Percentiles rank a stretch among this genome's conserved stretches.
Evolutionary conservation across 495 filamentous ascomycete genomes (phyloP).

Genomic region (Poronia punctata): DNA sequence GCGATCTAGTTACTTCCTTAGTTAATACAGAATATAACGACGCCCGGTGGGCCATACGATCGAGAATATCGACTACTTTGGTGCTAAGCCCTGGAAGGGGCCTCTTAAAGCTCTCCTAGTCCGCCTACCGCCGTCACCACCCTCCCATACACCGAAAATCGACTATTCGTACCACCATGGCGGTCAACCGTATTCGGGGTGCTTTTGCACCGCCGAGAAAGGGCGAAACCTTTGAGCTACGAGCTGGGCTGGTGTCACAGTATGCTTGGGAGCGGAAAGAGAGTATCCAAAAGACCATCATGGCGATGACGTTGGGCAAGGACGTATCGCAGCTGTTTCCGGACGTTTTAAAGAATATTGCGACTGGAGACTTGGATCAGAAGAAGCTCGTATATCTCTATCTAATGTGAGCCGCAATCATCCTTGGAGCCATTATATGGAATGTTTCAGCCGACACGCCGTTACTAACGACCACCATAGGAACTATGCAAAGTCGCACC

Average conservation of each 20-base stretch:
- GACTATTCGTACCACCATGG: slow-evolving; percentile 48
- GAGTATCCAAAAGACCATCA: slow-evolving; percentile 98
- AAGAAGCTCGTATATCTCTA: slow-evolving; percentile 99
- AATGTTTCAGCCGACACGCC: neutral
- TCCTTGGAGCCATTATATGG: neutral
- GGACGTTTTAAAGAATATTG: slow-evolving; percentile 98
- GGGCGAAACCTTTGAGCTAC: slow-evolving; percentile 96
- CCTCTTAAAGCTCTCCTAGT: slow-evolving; percentile 10
- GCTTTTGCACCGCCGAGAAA: slow-evolving; percentile 88
- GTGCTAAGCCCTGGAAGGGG: slow-evolving; percentile 20
- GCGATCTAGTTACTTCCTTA: too few relatives aligned
- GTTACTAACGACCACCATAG: slow-evolving; percentile 43
- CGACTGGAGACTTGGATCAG: slow-evolving; percentile 89
- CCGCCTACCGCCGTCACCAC: neutral
- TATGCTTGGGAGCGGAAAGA: slow-evolving; percentile 99
- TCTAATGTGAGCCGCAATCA: slow-evolving; percentile 65
- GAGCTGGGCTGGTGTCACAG: slow-evolving; percentile 94
- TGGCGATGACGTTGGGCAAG: slow-evolving; percentile 98
- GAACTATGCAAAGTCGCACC: slow-evolving; percentile 99
- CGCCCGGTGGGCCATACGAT: slow-evolving; percentile 8
- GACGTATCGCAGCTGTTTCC: slow-evolving; percentile 97
- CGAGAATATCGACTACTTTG: slow-evolving; percentile 10
- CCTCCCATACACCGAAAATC: neutral
- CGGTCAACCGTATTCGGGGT: slow-evolving; percentile 91
- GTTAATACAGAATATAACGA: too few relatives aligned